A percentile compares a stretch with the other conserved stretches of the same genome.
These are phyloP conservation scores for Coprinellus micaceus DNA, from an alignment of 768 basidiomycete species.

Conservation along the genomic window DNA sequence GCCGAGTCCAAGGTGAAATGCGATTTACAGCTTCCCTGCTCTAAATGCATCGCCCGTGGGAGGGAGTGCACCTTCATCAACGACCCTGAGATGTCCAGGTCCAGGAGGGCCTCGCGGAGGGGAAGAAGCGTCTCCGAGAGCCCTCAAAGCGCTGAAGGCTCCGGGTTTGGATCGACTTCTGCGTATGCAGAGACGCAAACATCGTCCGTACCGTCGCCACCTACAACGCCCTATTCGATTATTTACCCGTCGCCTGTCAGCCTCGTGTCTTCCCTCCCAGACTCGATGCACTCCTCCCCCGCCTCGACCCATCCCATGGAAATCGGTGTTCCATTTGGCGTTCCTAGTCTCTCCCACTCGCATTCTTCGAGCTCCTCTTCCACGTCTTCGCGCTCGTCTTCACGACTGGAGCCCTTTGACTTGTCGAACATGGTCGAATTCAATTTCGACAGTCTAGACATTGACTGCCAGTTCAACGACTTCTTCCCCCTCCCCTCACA, in stretches of 20 bases:
- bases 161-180: not conserved
- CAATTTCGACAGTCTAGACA: slow-evolving; percentile 26
- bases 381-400: slow-evolving; percentile 36
- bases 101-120: slow-evolving; percentile 30
- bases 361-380: slow-evolving; percentile 33
- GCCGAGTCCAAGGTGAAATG: slow-evolving; percentile 77
- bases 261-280: slow-evolving; percentile 16
- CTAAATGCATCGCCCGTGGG: slow-evolving; percentile 59
- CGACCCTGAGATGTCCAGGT: slow-evolving; percentile 41
- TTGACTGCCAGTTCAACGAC: slow-evolving; percentile 29
- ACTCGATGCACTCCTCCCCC: slow-evolving; percentile 16
- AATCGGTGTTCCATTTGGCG: slow-evolving; percentile 17
- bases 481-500: slow-evolving; percentile 25
- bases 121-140: slow-evolving; percentile 14
- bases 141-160: not conserved
- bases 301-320: slow-evolving; percentile 10
- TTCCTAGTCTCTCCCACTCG: slow-evolving; percentile 23
- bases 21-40: slow-evolving; percentile 63
- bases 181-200: not conserved
- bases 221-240: slow-evolving; percentile 14
- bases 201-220: slow-evolving; percentile 4
- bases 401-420: slow-evolving; percentile 37
- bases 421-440: slow-evolving; percentile 19
- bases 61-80: slow-evolving; percentile 63
- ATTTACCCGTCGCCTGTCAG: slow-evolving; percentile 12